phyloP scores from a whole-genome alignment of 176 grass and related monocot genomes.

The Lolium rigidum region DNA sequence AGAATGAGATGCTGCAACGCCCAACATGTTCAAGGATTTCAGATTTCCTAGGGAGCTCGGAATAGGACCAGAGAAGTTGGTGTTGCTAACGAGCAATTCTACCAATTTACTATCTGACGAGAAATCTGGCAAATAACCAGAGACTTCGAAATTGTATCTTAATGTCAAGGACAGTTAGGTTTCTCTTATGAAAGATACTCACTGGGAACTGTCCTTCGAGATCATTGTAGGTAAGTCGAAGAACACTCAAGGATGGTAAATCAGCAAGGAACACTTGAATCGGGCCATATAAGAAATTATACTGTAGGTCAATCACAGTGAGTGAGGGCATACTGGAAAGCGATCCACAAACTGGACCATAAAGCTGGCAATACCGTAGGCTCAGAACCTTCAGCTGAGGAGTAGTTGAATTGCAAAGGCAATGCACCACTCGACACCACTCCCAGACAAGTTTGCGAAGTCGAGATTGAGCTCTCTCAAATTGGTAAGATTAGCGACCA shows the following conservation, averaged over 20 bases:
- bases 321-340: constrained; percentile 36
- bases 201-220: constrained; percentile 45
- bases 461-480: constrained; percentile 47
- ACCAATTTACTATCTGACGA: constrained; percentile 1
- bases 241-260: constrained; percentile 46
- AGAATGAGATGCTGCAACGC: neutral
- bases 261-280: constrained; percentile 56
- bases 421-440: constrained; percentile 43
- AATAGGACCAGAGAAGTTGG: constrained; percentile 58
- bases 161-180: constrained; percentile 46
- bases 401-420: constrained; percentile 25
- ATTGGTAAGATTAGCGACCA: constrained; percentile 53
- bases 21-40: constrained; percentile 44
- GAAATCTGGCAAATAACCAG: constrained; percentile 45
- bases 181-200: constrained; percentile 42
- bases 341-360: constrained; percentile 32
- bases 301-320: constrained; percentile 32
- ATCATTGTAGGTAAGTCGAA: constrained; percentile 34
- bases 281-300: constrained; percentile 29
- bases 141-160: constrained; percentile 42
- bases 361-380: constrained; percentile 5
- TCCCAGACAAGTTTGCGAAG: constrained; percentile 45
- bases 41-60: constrained; percentile 42
- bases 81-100: constrained; percentile 32
- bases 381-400: constrained; percentile 45